Base-by-base conservation (phyloP, 306 rosid species). In the Fagus crenata region DNA sequence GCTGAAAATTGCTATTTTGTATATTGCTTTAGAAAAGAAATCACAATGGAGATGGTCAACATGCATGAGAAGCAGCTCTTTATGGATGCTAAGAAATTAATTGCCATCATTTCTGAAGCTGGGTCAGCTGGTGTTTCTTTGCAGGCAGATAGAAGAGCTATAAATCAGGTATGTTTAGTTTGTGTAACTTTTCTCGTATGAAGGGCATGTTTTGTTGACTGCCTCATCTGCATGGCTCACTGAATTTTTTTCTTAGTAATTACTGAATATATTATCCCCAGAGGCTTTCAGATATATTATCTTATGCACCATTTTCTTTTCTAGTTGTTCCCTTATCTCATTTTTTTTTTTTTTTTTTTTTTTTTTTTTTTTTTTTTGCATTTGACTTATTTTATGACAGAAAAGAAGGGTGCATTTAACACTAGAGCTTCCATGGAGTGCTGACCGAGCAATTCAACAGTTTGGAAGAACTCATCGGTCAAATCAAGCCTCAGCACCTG, bases 391-490 rank as follows among this genome's bases (percentile, higher is more conserved):
- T 86, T 67, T 40, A 67, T 77, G 59, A 75, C 90, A 95, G 99
- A 95, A 82, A 88, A 88, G 99, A 87, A 89, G 99, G 83, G 97
- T 95, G 71, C 99, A 95, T 86, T 86, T 95, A 72, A 95, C 99
- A 70, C 85, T 95, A 53, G 99, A 95, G 78, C 97, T 95, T 81
- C 99, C 99, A 43, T 95, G 99, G 99, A 95, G 99, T 88, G 99
- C 99, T 76, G 99, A 95, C 81, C 87, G 99, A 75, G 99, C 99
- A 40, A 95, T 95, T 76, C 99, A 95, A 84, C 99, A 95, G 85
- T 95, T 95, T 81, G 99, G 99, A 89, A 90, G 99, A 87, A 95
- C 99, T 74, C 99, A 95, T 83, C 87, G 99, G 46, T 95, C 99
- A 37, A 95, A 95, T 88, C 99, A 95, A 87, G 96, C 99, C 76